Conservation (phyloP, 2,329 filamentous ascomycete species). For the Dichotomopilus funicola region DNA sequence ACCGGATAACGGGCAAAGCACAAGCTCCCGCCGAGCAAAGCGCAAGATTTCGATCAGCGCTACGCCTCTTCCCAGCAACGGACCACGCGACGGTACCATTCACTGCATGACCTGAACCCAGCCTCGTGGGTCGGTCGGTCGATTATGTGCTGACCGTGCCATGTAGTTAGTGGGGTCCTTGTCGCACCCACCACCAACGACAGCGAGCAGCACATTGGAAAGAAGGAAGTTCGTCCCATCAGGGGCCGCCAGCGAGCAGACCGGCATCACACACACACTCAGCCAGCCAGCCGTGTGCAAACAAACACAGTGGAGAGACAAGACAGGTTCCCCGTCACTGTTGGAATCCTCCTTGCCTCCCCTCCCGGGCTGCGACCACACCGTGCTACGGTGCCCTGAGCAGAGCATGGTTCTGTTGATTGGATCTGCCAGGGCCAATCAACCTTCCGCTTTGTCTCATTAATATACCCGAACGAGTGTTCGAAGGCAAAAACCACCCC, state of each 20-base stretch:
- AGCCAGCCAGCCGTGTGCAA: too few relatives aligned
- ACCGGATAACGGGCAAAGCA: neutral
- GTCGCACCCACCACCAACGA: neutral
- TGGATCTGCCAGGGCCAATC: conserved; percentile 5
- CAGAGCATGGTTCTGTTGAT: conserved; percentile 5
- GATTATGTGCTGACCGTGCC: neutral
- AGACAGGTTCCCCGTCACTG: too few relatives aligned
- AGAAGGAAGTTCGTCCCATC: neutral
- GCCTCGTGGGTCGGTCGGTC: conserved; percentile 2
- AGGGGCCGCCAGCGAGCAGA: neutral
- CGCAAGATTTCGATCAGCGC: conserved; percentile 12
- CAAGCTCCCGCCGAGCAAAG: conserved; percentile 5
- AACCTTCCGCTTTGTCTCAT: conserved; percentile 7
- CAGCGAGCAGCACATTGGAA: too few relatives aligned
- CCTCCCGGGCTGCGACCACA: conserved; percentile 12
- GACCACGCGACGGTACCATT: neutral
- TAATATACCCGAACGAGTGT: conserved; percentile 7
- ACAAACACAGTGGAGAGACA: too few relatives aligned
- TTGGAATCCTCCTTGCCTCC: too few relatives aligned
- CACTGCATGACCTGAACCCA: conserved; percentile 6
- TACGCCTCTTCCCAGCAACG: neutral
- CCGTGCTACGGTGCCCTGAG: conserved; percentile 6
- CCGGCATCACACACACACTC: neutral
- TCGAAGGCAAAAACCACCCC: neutral
- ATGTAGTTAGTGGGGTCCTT: neutral